Evolutionary conservation across 108 stramenopile genomes (phyloP).

Genomic region (Pseudonitzschia multiseries): DNA sequence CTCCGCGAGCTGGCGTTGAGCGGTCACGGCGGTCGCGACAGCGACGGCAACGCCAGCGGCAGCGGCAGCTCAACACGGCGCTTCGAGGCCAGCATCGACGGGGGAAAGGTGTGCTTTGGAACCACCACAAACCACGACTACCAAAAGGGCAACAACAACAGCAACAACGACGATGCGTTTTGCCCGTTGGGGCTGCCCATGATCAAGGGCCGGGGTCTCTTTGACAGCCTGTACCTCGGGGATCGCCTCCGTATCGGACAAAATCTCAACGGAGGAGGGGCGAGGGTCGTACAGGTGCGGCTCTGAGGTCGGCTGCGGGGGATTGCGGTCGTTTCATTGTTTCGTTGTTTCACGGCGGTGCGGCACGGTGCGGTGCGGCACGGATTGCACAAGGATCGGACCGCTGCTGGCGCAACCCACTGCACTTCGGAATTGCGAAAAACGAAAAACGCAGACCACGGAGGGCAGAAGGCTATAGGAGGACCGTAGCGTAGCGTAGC

Average conservation of each 20-base stretch:
- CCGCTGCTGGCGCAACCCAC: no score
- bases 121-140: no score
- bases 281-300: conserved; percentile 52
- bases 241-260: conserved; percentile 50
- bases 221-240: conserved; percentile 54
- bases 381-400: no score
- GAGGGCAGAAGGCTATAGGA: no score
- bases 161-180: background rate
- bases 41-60: background rate
- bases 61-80: background rate
- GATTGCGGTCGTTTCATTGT: no score
- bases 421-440: no score
- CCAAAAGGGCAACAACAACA: background rate
- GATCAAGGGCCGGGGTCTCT: conserved; percentile 48
- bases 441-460: no score
- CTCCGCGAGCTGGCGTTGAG: conserved; percentile 32
- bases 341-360: no score
- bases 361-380: no score
- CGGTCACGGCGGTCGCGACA: background rate
- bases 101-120: conserved; percentile 38
- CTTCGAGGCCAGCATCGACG: conserved; percentile 41
- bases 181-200: conserved; percentile 38
- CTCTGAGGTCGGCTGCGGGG: background rate
- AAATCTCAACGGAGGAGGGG: conserved; percentile 61
- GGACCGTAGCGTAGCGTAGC: no score